Conservation (phyloP, 176 grass and related monocot genomes). For the Luzula sylvatica region DNA sequence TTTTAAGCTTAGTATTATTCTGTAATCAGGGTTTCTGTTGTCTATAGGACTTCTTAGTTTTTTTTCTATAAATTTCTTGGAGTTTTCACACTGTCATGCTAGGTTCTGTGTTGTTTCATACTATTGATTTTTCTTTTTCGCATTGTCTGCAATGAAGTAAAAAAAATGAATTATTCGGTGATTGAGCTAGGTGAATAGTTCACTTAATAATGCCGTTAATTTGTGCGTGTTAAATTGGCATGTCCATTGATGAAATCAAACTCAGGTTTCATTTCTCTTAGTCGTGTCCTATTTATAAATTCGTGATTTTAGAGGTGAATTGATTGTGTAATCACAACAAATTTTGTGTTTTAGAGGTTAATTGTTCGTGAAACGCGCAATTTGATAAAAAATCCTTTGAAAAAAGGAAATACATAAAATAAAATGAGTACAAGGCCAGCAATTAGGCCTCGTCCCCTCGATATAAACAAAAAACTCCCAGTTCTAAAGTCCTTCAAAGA, state of each 20-base stretch:
- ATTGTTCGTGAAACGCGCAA: slow-evolving; percentile 17
- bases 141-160: too few species aligned
- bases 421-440: slow-evolving; percentile 85
- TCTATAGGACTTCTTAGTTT: neutral
- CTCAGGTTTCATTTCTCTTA: too few species aligned
- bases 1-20: neutral
- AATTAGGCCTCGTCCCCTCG: slow-evolving; percentile 89
- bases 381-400: slow-evolving; percentile 36
- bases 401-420: slow-evolving; percentile 21
- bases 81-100: neutral
- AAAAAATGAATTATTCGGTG: neutral
- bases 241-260: neutral
- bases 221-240: neutral
- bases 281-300: neutral
- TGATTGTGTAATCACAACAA: neutral
- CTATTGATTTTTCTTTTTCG: neutral
- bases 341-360: neutral
- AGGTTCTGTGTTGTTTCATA: neutral
- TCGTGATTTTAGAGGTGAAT: neutral
- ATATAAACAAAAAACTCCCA: slow-evolving; percentile 97
- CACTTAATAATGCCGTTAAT: neutral
- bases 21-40: neutral
- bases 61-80: neutral
- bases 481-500: slow-evolving; percentile 80
- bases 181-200: neutral